Base-by-base conservation (phyloP, 2,329 filamentous ascomycete genomes). In the Aspergillus vadensis region DNA sequence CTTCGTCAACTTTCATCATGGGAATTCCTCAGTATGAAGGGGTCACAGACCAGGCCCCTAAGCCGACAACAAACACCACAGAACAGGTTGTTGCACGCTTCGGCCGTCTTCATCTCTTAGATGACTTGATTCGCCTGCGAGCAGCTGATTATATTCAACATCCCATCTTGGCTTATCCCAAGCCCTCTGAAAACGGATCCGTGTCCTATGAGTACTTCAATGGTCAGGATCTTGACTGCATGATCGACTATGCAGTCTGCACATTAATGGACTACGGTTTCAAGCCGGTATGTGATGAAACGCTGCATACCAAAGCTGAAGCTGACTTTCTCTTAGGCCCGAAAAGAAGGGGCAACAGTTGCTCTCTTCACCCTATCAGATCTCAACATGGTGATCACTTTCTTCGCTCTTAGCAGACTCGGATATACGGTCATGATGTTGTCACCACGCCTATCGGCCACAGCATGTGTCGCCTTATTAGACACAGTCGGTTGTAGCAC, bases 371-470 rank as follows among this genome's bases (percentile, higher is more conserved):
- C 77, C 0, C 66, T 70, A 10, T 80, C 80, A 0, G 76, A 81
- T 53, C 65, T 81, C 4, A 73, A 75, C 14, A 81, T 77, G 69
- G 71, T 80, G 7, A 63, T 80, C 56, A 74, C 76, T 6, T 75
- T 80, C 50, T 80, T 81, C 54, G 80, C 79, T 9, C 68, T 82
- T 8, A 78, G 75, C 58, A 72, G 79, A n/a, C 63, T 81, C 5
- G 80, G 79, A 25, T 80, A 78, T 58, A 77, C 74, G 12, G 71
- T 77, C 6, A 73, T 82, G 69, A 77, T 76, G 57, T 67, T 81
- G 25, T 82, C 79, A 3, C 76, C 77, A 32, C 76, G 80, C 21
- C 69, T 82, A 5, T 76, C 78, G 10, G 67, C 75, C 1, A 66
- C 72, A 1, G 79, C 79, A 21, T 79, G 75, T 55, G 69, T 79